Evolutionary conservation across 2,329 filamentous ascomycete species (phyloP).

Genomic region (Esteya vermicola): DNA sequence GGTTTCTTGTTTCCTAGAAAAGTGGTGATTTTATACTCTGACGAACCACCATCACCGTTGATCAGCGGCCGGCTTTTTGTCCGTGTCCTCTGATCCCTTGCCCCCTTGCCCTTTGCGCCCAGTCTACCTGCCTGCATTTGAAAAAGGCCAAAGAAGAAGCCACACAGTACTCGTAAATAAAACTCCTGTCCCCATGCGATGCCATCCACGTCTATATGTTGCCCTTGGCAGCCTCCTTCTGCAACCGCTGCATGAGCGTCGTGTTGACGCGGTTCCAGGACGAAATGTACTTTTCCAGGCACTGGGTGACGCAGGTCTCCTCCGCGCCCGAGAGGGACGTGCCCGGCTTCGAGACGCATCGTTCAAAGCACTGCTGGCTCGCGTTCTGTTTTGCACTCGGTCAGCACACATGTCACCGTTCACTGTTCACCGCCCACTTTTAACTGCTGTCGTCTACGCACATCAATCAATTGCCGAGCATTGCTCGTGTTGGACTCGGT

Average conservation of each 20-base stretch:
- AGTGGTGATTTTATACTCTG: constrained; percentile 1
- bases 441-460: too few species aligned
- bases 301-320: constrained; percentile 55
- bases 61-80: too few species aligned
- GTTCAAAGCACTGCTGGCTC: constrained; percentile 69
- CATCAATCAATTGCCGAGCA: constrained; percentile 55
- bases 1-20: background rate
- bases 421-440: too few species aligned
- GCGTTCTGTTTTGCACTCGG: constrained; percentile 65
- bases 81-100: too few species aligned
- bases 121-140: too few species aligned
- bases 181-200: background rate
- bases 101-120: too few species aligned
- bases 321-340: constrained; percentile 52
- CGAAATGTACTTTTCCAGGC: constrained; percentile 76
- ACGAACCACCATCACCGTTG: too few species aligned
- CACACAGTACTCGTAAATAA: too few species aligned
- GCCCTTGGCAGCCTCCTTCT: constrained; percentile 35
- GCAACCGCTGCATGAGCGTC: constrained; percentile 50
- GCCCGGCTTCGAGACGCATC: constrained; percentile 59
- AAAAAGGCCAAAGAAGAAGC: too few species aligned
- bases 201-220: constrained; percentile 2
- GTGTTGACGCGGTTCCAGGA: constrained; percentile 64
- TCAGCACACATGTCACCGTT: too few species aligned
- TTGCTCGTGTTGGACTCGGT: constrained; percentile 53